A percentile compares a stretch with the other conserved stretches of the same genome.
Conservation (phyloP, 73 alveolate genomes). For the Blepharisma japonicum region DNA sequence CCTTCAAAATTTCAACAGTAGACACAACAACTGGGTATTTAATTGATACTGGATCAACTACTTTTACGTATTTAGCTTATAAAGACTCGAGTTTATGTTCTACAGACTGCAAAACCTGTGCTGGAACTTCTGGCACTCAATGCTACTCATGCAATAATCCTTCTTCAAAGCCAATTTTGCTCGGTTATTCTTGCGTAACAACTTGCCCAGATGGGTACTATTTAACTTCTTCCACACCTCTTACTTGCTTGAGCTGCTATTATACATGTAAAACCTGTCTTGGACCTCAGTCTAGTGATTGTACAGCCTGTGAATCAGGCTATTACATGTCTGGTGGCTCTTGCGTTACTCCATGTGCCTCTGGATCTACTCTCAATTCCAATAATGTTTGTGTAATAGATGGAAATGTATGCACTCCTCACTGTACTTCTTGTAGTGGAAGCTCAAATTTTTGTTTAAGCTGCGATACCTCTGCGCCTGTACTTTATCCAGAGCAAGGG, state of each 20-base stretch:
- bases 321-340: not conserved
- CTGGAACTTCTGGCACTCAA: not conserved
- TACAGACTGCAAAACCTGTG: not conserved
- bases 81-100: not conserved
- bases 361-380: not conserved
- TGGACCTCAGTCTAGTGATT: not conserved
- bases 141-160: not conserved
- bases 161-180: not conserved
- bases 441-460: not conserved
- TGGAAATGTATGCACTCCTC: not conserved
- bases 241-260: not conserved
- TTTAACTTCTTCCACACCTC: not conserved
- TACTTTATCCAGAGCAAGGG: not conserved
- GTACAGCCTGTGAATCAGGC: not conserved
- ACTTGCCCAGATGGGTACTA: conserved; percentile 14
- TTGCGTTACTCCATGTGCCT: conserved; percentile 9
- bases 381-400: not conserved
- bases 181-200: not conserved
- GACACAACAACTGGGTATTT: not conserved
- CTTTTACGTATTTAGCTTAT: not conserved
- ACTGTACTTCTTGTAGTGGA: not conserved
- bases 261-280: not conserved
- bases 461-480: not conserved
- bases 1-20: not conserved
- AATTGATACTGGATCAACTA: not conserved